Evolutionary conservation across 2,329 filamentous ascomycete species (phyloP).

Genomic region (Aspergillus ibericus): DNA sequence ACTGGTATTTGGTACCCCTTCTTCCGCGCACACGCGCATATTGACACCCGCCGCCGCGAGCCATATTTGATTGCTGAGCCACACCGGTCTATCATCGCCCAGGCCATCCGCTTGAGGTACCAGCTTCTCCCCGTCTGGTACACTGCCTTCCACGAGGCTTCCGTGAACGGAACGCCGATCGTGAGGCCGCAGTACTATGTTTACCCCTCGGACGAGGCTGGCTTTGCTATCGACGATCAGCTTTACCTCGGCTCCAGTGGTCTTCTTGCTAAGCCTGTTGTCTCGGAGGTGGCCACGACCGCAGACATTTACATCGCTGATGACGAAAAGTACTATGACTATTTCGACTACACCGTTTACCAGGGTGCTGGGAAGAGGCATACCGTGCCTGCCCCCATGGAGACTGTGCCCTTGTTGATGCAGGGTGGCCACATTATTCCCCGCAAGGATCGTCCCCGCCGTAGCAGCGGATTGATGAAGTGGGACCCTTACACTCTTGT

Average conservation of each 20-base stretch:
- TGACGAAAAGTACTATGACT: conserved; percentile 88
- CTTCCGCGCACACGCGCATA: conserved; percentile 96
- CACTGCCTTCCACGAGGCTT: conserved; percentile 90
- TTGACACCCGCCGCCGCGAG: conserved; percentile 90
- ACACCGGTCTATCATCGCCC: conserved; percentile 80
- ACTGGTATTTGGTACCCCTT: conserved; percentile 96
- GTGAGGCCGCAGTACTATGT: conserved; percentile 91
- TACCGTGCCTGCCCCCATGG: conserved; percentile 73
- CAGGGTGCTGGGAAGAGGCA: conserved; percentile 69
- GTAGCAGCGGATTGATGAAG: conserved; percentile 84
- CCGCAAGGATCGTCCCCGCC: conserved; percentile 81
- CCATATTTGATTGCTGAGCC: conserved; percentile 86
- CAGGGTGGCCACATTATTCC: conserved; percentile 89
- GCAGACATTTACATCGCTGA: conserved; percentile 86
- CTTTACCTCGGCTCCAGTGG: conserved; percentile 87
- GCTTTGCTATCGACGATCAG: conserved; percentile 90
- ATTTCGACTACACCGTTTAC: conserved; percentile 81
- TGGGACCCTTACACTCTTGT: conserved; percentile 95
- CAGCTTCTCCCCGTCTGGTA: conserved; percentile 91
- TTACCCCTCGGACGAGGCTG: conserved; percentile 79
- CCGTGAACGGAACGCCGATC: conserved; percentile 79
- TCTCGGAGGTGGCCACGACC: conserved; percentile 69
- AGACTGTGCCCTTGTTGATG: conserved; percentile 87
- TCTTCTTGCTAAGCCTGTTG: conserved; percentile 87
- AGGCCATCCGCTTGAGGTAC: conserved; percentile 85